Evolutionary conservation across 208 protist species (phyloP).

Genomic region (Sergeia podlipaevii): DNA sequence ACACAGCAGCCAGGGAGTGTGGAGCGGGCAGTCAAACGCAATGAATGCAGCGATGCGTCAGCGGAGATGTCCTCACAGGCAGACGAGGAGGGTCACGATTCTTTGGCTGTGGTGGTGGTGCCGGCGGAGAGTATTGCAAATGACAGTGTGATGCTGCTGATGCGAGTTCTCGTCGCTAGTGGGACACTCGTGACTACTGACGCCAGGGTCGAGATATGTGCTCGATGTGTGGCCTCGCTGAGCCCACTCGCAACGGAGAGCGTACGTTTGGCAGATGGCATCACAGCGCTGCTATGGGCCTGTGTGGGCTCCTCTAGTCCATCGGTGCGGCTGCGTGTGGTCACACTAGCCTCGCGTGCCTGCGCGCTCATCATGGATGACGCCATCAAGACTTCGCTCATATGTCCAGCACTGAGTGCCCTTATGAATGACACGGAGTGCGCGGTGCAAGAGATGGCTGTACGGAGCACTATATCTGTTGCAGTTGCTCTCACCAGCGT

Average conservation of each 20-base stretch:
- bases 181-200: too few relatives aligned
- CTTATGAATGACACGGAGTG: slow-evolving; percentile 47
- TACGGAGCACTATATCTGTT: slow-evolving; percentile 40
- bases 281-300: slow-evolving; percentile 38
- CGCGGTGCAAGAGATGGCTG: slow-evolving; percentile 46
- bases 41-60: too few relatives aligned
- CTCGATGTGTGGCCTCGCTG: slow-evolving; percentile 22
- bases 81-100: too few relatives aligned
- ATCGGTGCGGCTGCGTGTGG: slow-evolving; percentile 33
- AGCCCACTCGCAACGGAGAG: slow-evolving; percentile 28
- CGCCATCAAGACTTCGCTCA: slow-evolving; percentile 22
- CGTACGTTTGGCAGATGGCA: slow-evolving; percentile 23
- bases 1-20: too few relatives aligned
- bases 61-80: too few relatives aligned
- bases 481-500: slow-evolving; percentile 28
- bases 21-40: too few relatives aligned
- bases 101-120: too few relatives aligned
- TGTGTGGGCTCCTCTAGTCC: slow-evolving; percentile 21
- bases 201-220: too few relatives aligned
- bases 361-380: slow-evolving; percentile 31
- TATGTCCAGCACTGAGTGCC: slow-evolving; percentile 38
- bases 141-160: too few relatives aligned
- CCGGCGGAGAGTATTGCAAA: too few relatives aligned
- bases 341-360: slow-evolving; percentile 37
- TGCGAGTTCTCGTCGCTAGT: too few relatives aligned